A percentile compares a stretch with the other conserved stretches of the same genome.
phyloP scores from a whole-genome alignment of 495 filamentous ascomycete species.

The Xylaria longipes region DNA sequence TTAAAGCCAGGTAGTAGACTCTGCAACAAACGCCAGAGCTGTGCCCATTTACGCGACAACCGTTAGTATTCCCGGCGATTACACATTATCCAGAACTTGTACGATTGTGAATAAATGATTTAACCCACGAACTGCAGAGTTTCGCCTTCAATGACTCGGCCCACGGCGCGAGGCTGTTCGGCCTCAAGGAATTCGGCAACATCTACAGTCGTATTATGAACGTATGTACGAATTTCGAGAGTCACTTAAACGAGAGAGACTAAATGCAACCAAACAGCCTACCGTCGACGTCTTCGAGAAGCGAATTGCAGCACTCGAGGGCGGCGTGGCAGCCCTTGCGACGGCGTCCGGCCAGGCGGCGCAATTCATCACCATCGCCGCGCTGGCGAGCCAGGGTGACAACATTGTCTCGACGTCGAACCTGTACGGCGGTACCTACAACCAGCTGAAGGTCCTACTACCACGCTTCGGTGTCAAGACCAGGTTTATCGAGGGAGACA shows the following conservation, averaged over 20 bases:
- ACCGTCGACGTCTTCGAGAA: slow-evolving; percentile 99
- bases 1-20: slow-evolving; percentile 78
- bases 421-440: slow-evolving; percentile 97
- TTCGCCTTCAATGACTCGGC: slow-evolving; percentile 96
- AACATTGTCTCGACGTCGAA: slow-evolving; percentile 95
- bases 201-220: slow-evolving; percentile 99
- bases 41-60: slow-evolving; percentile 97
- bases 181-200: slow-evolving; percentile 97
- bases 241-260: background rate
- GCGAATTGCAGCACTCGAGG: slow-evolving; percentile 93
- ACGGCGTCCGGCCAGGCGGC: slow-evolving; percentile 91
- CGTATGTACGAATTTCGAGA: slow-evolving; percentile 46
- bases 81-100: background rate
- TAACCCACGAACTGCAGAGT: slow-evolving; percentile 60
- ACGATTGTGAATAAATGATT: background rate
- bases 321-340: slow-evolving; percentile 88
- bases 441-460: slow-evolving; percentile 94
- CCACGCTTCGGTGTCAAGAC: slow-evolving; percentile 86
- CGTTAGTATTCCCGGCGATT: slow-evolving; percentile 53
- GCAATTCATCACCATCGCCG: slow-evolving; percentile 90
- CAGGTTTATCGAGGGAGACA: slow-evolving; percentile 89
- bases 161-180: slow-evolving; percentile 94
- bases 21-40: slow-evolving; percentile 86
- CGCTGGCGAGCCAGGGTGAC: slow-evolving; percentile 84
- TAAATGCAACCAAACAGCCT: slow-evolving; percentile 60